These are phyloP conservation scores for Cunninghamia lanceolata DNA, from an alignment of 75 land plant genomes.

Conservation along the genomic window DNA sequence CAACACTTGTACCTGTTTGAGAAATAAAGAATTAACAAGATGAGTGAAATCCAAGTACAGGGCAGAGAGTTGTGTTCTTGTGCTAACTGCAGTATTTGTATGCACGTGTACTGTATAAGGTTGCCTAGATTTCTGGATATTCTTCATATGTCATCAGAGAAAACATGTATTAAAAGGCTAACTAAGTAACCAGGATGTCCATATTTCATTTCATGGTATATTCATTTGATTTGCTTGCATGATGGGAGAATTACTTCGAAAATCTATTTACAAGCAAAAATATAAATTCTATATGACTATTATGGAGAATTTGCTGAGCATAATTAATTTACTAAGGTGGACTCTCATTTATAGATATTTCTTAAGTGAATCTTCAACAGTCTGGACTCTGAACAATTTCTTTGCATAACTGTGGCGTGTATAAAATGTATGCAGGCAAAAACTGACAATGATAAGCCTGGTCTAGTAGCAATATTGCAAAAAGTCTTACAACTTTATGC, in stretches of 20 bases:
- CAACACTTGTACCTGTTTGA: background rate
- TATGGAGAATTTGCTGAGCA: background rate
- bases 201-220: background rate
- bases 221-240: background rate
- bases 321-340: background rate
- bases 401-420: background rate
- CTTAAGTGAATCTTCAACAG: background rate
- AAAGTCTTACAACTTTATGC: slow-evolving; percentile 95
- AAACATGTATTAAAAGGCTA: background rate
- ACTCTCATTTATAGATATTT: background rate
- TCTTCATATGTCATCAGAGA: background rate
- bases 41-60: background rate
- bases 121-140: background rate
- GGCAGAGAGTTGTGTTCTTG: background rate
- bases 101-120: background rate
- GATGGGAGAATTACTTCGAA: background rate
- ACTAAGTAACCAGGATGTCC: background rate
- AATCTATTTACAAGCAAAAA: background rate
- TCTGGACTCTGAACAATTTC: background rate
- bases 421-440: slow-evolving; percentile 53
- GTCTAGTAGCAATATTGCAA: slow-evolving; percentile 86
- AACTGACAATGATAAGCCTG: slow-evolving; percentile 92
- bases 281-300: background rate
- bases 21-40: background rate
- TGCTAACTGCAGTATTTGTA: background rate